These are phyloP conservation scores for Chlorella sorokiniana DNA, from an alignment of 139 green algal genomes.

Conservation along the genomic window DNA sequence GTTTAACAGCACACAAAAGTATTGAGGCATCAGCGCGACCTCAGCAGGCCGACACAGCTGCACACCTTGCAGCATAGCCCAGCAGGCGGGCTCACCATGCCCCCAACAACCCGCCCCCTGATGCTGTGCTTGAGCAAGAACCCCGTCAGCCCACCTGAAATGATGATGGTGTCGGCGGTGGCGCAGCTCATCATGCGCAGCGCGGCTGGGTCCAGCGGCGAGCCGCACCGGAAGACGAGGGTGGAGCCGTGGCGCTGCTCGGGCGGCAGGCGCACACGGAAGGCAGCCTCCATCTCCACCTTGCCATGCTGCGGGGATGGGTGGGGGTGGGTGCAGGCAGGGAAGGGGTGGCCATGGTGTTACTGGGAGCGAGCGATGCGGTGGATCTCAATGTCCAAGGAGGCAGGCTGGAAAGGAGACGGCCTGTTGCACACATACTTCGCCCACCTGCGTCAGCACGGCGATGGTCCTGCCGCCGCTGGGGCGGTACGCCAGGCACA, in stretches of 20 bases:
- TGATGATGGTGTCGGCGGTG: background rate
- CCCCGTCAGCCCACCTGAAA: background rate
- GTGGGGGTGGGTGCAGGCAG: too few species aligned
- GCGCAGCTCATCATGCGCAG: background rate
- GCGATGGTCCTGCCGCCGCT: background rate
- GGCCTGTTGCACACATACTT: background rate
- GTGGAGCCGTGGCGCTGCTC: background rate
- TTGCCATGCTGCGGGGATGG: background rate
- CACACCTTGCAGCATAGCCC: too few species aligned
- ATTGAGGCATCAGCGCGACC: too few species aligned
- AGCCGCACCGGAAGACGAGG: background rate
- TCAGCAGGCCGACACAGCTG: too few species aligned
- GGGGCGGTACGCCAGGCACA: background rate
- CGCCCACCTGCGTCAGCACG: background rate
- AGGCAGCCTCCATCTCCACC: background rate
- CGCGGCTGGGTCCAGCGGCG: background rate
- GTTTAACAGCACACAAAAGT: too few species aligned
- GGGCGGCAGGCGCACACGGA: background rate
- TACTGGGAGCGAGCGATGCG: background rate
- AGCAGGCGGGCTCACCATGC: too few species aligned
- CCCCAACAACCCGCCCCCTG: too few species aligned
- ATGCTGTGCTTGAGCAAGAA: too few species aligned
- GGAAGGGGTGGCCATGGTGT: background rate
- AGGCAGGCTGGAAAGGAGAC: too few species aligned
- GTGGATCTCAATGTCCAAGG: too few species aligned